These are phyloP conservation scores for Fusarium protoensiforme DNA, from an alignment of 2,329 filamentous ascomycete genomes.

Conservation along the genomic window DNA sequence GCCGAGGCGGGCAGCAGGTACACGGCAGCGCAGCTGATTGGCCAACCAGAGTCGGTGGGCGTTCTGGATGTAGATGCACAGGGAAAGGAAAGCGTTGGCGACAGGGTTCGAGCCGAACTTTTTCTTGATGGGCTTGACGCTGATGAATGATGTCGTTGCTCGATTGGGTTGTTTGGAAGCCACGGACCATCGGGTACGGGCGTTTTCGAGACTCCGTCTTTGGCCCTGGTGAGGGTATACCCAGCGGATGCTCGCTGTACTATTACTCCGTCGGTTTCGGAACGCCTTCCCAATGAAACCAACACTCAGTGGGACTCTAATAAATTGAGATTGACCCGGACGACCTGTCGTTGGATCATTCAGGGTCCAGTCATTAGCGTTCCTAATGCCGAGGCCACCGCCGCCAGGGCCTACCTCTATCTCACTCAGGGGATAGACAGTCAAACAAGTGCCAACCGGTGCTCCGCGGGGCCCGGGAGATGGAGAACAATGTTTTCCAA, in stretches of 20 bases:
- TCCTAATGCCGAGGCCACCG: not conserved
- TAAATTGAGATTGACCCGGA: not conserved
- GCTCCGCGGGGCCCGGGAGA: not conserved
- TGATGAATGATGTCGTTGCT: not conserved
- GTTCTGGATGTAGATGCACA: not conserved
- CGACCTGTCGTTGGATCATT: not conserved
- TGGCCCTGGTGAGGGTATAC: too few relatives aligned
- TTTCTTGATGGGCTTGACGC: conserved; percentile 4
- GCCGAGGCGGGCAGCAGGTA: conserved; percentile 19
- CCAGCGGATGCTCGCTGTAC: too few relatives aligned
- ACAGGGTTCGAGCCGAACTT: conserved; percentile 7
- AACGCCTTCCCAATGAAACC: not conserved
- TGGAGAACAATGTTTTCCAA: not conserved
- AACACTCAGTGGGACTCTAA: not conserved
- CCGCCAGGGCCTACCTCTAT: not conserved
- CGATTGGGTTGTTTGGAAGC: not conserved
- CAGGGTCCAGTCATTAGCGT: conserved; percentile 3
- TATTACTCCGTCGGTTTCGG: not conserved
- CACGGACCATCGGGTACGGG: not conserved
- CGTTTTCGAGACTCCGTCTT: not conserved
- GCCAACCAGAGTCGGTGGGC: not conserved
- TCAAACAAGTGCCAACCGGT: not conserved
- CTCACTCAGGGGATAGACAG: not conserved
- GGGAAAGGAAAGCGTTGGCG: not conserved
- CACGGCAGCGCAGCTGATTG: conserved; percentile 13